Evolutionary conservation across 129 eudicot genomes (phyloP), one percentile per base, ranked within the genome.

Genomic region (Flaveria linearis): DNA sequence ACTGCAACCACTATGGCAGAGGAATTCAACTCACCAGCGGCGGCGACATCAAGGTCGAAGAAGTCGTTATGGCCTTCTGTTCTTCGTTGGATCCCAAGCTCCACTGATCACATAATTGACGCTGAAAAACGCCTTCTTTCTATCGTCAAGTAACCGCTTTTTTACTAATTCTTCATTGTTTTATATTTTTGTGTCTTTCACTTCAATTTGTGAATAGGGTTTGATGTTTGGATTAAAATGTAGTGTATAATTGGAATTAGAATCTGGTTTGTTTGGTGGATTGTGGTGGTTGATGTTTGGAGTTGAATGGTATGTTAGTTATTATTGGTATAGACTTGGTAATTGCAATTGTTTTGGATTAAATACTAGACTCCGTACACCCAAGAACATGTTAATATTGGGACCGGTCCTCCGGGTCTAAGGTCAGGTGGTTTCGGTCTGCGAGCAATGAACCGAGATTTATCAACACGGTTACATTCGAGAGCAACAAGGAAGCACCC

Each of bases 61-160:
- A 76, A 80, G 16, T 69, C 80, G 14, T 51, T 77, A 28, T 86
- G 87, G 88, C 89, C 86, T 18, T 83, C 96, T 39, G 76, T 77
- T 50, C 74, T 91, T 41, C 87, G 97, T 4, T 91, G 97, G 97
- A 88, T 88, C 33, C 97, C 94, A 7, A 88, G 87, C 60, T 94
- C 98, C 33, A 87, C 97, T 84, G 98, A 94, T 43, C 98, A 87
- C 84, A 91, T 91, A 73, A 88, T 94, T 62, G 89, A 85, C 55
- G 88, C 97, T 70, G 97, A 94, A 75, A 94, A 91, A 16, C 92
- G 97, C 23, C 96, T 94, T 17, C 93, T 94, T 53, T 94, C 98
- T 73, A 69, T 94, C 42, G 88, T 94, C 86, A 94, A 83, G 98
- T 92, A 87, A 67, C 42, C 72, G 76, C 55, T 51, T 76, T 69